Evolutionary conservation across 805 yeast genomes (phyloP).

Genomic region (Candida vartiovaarae): DNA sequence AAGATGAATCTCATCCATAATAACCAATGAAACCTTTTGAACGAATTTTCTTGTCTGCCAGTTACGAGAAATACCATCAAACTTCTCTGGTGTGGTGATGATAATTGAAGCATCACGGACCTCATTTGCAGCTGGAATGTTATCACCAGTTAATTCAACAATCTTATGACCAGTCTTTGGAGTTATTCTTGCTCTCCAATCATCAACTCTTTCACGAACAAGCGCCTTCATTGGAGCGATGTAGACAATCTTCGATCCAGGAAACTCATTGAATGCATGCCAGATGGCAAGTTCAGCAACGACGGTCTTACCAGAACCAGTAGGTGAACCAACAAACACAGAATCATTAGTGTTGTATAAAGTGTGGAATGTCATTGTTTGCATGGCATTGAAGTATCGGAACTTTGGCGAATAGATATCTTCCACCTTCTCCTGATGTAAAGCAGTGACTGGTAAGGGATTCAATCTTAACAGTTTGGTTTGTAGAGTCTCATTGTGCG

Average conservation of each 20-base stretch:
- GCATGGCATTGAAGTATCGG: slow-evolving; percentile 95
- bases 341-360: slow-evolving; percentile 72
- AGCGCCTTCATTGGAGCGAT: slow-evolving; percentile 92
- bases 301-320: slow-evolving; percentile 97
- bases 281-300: slow-evolving; percentile 96
- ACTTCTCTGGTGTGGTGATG: slow-evolving; percentile 92
- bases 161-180: slow-evolving; percentile 86
- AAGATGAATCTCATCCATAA: slow-evolving; percentile 94
- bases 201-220: slow-evolving; percentile 95
- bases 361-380: slow-evolving; percentile 92
- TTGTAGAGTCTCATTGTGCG: slow-evolving; percentile 78
- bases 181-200: slow-evolving; percentile 67
- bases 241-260: slow-evolving; percentile 84
- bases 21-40: slow-evolving; percentile 74
- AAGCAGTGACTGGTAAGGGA: slow-evolving; percentile 79
- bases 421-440: slow-evolving; percentile 63
- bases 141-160: slow-evolving; percentile 88
- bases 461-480: slow-evolving; percentile 75
- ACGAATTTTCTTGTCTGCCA: slow-evolving; percentile 83
- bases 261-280: slow-evolving; percentile 85
- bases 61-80: slow-evolving; percentile 97
- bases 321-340: slow-evolving; percentile 94
- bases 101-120: slow-evolving; percentile 77
- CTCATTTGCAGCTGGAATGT: slow-evolving; percentile 80
- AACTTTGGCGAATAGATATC: slow-evolving; percentile 60